phyloP scores from a whole-genome alignment of 805 yeast genomes.

The Lipomyces lipofer region DNA sequence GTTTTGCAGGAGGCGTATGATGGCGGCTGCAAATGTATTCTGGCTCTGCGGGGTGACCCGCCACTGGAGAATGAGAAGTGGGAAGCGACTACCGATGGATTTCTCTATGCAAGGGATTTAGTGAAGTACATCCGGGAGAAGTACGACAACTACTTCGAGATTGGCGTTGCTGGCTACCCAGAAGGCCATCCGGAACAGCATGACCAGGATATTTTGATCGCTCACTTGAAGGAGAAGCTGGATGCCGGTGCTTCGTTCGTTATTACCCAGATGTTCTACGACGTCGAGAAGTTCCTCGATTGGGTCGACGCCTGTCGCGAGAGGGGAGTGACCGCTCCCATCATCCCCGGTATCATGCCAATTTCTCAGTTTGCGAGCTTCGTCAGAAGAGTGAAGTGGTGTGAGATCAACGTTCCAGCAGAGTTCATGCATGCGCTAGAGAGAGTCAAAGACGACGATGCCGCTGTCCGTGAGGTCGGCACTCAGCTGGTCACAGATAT shows the following conservation, averaged over 20 bases:
- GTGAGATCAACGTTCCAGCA: constrained; percentile 77
- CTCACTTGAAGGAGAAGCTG: constrained; percentile 77
- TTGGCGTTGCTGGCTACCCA: constrained; percentile 97
- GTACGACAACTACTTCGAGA: constrained; percentile 87
- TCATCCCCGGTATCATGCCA: constrained; percentile 98
- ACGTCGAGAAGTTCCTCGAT: constrained; percentile 74
- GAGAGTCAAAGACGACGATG: constrained; percentile 88
- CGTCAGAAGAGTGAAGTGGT: constrained; percentile 92
- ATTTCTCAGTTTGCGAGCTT: constrained; percentile 93
- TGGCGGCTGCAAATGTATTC: constrained; percentile 91
- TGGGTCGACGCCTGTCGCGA: constrained; percentile 78
- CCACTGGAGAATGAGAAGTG: constrained; percentile 55
- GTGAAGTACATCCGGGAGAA: constrained; percentile 69
- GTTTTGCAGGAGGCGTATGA: constrained; percentile 64
- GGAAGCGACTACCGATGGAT: constrained; percentile 61
- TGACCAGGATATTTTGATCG: constrained; percentile 53
- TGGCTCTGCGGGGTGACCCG: constrained; percentile 95
- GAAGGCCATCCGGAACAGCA: constrained; percentile 94
- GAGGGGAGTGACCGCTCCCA: constrained; percentile 76
- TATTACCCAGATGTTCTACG: constrained; percentile 96
- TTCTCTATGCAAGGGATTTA: constrained; percentile 84
- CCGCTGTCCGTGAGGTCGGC: constrained; percentile 80
- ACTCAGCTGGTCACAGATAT: constrained; percentile 77
- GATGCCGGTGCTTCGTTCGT: constrained; percentile 94
- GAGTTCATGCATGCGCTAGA: constrained; percentile 68